Conservation (phyloP, 331 rosid genomes). For the Pyracantha coccinea region DNA sequence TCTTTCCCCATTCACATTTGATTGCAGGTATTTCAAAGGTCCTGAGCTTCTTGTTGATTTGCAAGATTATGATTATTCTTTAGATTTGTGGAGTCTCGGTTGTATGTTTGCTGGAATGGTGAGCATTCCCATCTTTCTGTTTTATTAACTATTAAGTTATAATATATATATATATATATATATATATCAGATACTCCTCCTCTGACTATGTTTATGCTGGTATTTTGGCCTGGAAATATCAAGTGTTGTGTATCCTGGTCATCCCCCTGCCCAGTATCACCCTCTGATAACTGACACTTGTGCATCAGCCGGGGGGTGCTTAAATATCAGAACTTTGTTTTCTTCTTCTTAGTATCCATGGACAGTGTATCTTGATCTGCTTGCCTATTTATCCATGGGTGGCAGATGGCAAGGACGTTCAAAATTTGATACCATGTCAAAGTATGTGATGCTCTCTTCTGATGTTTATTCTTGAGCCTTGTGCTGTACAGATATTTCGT, state of each 20-base stretch:
- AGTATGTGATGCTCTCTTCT: conserved; percentile 13
- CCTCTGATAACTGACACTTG: neutral
- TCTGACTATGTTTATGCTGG: neutral
- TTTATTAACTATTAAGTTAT: neutral
- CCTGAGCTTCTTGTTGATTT: conserved; percentile 96
- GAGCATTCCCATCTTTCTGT: conserved; percentile 18
- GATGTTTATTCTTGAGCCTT: conserved; percentile 35
- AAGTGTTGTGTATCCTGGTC: neutral
- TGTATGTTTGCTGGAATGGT: conserved; percentile 99
- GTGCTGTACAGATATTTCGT: conserved; percentile 67
- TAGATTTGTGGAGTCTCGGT: conserved; percentile 94
- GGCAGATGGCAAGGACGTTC: conserved; percentile 18
- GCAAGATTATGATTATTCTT: conserved; percentile 90
- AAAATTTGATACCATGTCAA: conserved; percentile 13
- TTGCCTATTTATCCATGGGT: conserved; percentile 19
- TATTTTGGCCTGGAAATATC: neutral
- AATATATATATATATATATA: no score
- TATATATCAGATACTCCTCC: neutral
- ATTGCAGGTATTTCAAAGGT: conserved; percentile 48
- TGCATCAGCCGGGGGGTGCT: neutral
- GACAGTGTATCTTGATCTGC: conserved; percentile 17
- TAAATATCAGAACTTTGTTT: neutral
- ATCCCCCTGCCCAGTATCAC: neutral
- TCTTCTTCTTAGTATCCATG: neutral
- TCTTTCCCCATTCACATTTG: neutral